phyloP scores from a whole-genome alignment of 1,139 yeast species.

The Magnusiomyces magnusii region DNA sequence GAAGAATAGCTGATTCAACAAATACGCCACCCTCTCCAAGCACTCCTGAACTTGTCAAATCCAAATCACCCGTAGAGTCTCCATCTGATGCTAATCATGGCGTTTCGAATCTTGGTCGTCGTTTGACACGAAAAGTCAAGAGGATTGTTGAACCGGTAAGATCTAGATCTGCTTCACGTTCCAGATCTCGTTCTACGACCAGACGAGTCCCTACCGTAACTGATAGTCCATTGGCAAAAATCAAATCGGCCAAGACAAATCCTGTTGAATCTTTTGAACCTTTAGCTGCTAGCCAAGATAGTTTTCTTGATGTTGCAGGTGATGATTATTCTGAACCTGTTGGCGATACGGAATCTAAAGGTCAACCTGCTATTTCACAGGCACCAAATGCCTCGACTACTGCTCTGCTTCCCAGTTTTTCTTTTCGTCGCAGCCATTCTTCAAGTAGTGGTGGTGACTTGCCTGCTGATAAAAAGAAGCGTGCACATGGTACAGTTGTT shows the following conservation, averaged over 20 bases:
- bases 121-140: neutral
- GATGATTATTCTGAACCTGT: neutral
- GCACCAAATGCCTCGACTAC: neutral
- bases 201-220: neutral
- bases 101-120: neutral
- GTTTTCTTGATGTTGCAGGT: neutral
- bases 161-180: neutral
- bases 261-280: neutral
- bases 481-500: neutral
- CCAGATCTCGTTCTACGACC: neutral
- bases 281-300: neutral
- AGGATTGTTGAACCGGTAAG: neutral
- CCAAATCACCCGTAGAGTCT: neutral
- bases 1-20: constrained; percentile 14
- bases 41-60: neutral
- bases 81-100: neutral
- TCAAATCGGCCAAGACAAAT: neutral
- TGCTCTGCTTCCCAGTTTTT: neutral
- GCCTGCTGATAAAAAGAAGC: constrained; percentile 1
- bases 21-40: neutral
- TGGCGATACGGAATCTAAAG: neutral
- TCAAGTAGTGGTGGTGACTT: neutral
- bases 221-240: neutral
- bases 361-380: neutral
- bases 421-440: neutral